These are phyloP conservation scores for Salvia rosmarinus DNA, from an alignment of 257 asterid genomes.

Conservation along the genomic window DNA sequence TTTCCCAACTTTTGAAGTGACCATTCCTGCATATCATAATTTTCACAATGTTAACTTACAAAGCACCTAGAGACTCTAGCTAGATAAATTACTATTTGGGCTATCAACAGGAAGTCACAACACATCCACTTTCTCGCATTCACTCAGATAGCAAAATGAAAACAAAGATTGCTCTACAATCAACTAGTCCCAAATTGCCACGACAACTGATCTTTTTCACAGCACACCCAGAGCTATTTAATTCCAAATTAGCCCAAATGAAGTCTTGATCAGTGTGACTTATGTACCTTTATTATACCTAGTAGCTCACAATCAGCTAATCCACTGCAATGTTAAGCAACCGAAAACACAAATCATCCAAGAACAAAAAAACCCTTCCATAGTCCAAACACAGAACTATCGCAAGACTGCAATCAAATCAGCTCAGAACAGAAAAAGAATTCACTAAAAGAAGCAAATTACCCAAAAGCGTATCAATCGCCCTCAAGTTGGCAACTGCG, in stretches of 20 bases:
- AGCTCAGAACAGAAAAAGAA: constrained; percentile 4
- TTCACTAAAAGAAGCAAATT: constrained; percentile 26
- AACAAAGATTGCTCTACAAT: constrained; percentile 21
- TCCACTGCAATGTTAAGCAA: too few species aligned
- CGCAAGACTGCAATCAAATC: neutral
- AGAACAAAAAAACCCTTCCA: neutral
- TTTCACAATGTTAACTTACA: constrained; percentile 20
- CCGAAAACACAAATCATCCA: neutral
- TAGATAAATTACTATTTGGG: neutral
- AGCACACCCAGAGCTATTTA: neutral
- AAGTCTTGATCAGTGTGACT: constrained; percentile 9
- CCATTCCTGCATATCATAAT: constrained; percentile 79
- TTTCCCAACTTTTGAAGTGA: constrained; percentile 89
- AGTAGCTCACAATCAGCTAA: constrained; percentile 1
- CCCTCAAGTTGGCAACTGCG: constrained; percentile 79
- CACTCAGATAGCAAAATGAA: neutral
- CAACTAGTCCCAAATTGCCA: neutral
- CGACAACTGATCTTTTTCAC: neutral
- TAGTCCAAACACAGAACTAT: neutral
- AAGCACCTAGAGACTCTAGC: constrained; percentile 20
- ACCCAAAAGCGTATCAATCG: constrained; percentile 85
- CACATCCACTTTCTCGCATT: neutral
- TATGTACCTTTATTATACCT: neutral
- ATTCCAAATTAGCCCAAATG: constrained; percentile 16
- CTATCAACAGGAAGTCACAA: neutral